These are phyloP conservation scores for Alternaria arbusti DNA, from an alignment of 2,329 filamentous ascomycete species.

Conservation along the genomic window DNA sequence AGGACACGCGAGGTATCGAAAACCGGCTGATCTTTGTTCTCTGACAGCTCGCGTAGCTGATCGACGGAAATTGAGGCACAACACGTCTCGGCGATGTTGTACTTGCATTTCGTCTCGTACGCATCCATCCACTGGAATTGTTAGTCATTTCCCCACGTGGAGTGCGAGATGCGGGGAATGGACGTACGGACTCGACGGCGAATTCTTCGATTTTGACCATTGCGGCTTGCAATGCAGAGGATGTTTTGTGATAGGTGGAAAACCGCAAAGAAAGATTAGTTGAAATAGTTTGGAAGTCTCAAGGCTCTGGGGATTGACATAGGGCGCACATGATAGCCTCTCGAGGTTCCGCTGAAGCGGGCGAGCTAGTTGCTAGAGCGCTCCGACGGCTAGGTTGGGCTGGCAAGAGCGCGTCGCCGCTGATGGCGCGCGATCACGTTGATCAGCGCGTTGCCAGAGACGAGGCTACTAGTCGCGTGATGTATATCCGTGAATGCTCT, in stretches of 20 bases:
- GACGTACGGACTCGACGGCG: slow-evolving; percentile 71
- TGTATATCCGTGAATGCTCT: neutral
- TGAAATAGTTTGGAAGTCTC: neutral
- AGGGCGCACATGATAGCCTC: slow-evolving; percentile 15
- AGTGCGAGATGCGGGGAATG: slow-evolving; percentile 24
- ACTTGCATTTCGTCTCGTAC: slow-evolving; percentile 59
- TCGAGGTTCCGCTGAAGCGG: slow-evolving; percentile 15
- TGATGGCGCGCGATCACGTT: neutral
- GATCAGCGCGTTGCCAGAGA: neutral
- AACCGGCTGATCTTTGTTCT: slow-evolving; percentile 59
- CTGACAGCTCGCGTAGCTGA: slow-evolving; percentile 66
- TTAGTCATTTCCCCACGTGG: slow-evolving; percentile 15
- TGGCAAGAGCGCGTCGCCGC: neutral
- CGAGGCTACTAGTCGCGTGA: neutral
- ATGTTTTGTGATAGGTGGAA: neutral
- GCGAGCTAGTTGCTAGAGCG: slow-evolving; percentile 5
- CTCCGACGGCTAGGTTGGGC: slow-evolving; percentile 1
- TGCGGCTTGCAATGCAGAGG: slow-evolving; percentile 13
- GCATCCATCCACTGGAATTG: slow-evolving; percentile 62
- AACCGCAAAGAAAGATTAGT: neutral
- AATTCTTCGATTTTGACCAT: slow-evolving; percentile 69
- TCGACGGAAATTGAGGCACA: slow-evolving; percentile 75
- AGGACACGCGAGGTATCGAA: slow-evolving; percentile 64
- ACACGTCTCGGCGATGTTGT: slow-evolving; percentile 82
- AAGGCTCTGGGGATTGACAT: slow-evolving; percentile 15